A percentile compares a stretch with the other conserved stretches of the same genome.
Evolutionary conservation across 805 yeast genomes (phyloP).

Genomic region (Hyphopichia homilentoma): DNA sequence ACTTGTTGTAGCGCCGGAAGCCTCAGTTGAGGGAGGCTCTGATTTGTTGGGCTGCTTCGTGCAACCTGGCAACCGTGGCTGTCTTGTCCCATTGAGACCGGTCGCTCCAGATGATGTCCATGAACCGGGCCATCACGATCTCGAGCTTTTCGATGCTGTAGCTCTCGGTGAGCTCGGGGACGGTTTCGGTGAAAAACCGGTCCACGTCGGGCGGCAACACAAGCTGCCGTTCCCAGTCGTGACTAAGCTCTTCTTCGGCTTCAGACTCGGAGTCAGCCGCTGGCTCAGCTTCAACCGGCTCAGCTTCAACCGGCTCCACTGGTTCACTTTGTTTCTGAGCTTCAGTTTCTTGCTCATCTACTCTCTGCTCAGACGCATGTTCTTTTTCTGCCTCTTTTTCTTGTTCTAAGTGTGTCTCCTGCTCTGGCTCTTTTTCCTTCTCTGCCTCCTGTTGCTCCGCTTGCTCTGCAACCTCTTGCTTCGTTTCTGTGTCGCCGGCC

Average conservation of each 20-base stretch:
- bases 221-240: constrained; percentile 58
- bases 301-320: neutral
- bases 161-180: constrained; percentile 29
- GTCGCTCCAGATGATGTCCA: constrained; percentile 71
- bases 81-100: constrained; percentile 48
- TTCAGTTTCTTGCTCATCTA: no score
- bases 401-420: no score
- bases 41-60: constrained; percentile 14
- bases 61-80: constrained; percentile 30
- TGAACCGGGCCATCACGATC: constrained; percentile 54
- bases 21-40: neutral
- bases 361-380: no score
- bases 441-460: no score
- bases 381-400: no score
- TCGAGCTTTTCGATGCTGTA: constrained; percentile 37
- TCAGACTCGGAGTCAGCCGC: constrained; percentile 33
- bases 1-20: neutral
- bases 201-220: constrained; percentile 15
- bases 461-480: no score
- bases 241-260: constrained; percentile 23
- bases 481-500: no score
- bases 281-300: constrained; percentile 2
- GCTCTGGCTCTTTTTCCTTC: no score
- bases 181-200: constrained; percentile 19
- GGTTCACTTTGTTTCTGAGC: no score